Base-by-base conservation (phyloP, 2,329 filamentous ascomycete species). In the Cladosporium cucumerinum region DNA sequence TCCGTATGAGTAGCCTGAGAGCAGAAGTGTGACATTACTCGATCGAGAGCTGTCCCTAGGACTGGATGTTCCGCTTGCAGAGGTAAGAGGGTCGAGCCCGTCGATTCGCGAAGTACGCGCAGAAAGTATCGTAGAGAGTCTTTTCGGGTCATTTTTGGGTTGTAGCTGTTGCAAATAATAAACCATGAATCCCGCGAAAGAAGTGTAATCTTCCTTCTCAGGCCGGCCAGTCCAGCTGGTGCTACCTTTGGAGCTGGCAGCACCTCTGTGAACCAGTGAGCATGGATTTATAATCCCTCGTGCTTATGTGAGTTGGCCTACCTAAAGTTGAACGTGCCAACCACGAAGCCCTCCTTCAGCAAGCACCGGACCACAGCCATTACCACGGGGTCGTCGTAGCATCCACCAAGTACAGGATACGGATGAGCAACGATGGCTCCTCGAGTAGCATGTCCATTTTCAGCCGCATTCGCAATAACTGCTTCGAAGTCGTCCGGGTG, bases 261-360 rank as follows among this genome's bases (percentile, higher is more conserved):
- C 92, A 58, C 94, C 94, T 78, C 93, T 96, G 66, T 3, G 55
- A 32, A 32, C 52, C 34, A 0, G 58, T 72, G 69, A 72, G 71
- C 30, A 12, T 36, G 21, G 23, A 7, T 23, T 23, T 5, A 21
- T 39, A n/a, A n/a, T n/a, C 2, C 32, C 34, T 21, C 10, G 36
- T 18, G 14, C n/a, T 46, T 4, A 16, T 18, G n/a, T 14, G 25
- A 48, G 11, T 57, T 43, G 23, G 68, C 77, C 61, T 80, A 93
- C 90, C 93, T 86, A 75, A 98, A 97, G 74, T 98, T 97, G 78
- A 98, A 97, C 0, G 92, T 96, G 8, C 85, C 89, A 2, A 97
- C 89, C 1, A 96, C 75, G 72, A 87, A 96, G 1, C 91, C 91
- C 61, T 82, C 79, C 5, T 83, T 80, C n/a, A 96, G 76, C 54